phyloP scores from a whole-genome alignment of 805 yeast species.

The Candida alai region DNA sequence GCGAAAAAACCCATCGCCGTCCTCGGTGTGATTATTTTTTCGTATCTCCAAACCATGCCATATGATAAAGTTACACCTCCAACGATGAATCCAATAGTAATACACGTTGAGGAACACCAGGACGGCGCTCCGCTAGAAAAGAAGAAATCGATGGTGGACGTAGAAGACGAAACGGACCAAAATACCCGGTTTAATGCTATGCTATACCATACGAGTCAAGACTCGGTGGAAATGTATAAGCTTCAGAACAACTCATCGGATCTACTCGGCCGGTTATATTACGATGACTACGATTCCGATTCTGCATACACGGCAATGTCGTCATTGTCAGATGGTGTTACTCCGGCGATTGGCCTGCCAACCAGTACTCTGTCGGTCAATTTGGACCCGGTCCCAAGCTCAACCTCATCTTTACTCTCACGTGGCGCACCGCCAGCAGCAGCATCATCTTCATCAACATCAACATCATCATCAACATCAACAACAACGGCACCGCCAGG shows the following conservation, averaged over 20 bases:
- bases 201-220: conserved; percentile 35
- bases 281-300: conserved; percentile 40
- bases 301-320: too few species aligned
- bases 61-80: neutral
- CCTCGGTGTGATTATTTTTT: too few species aligned
- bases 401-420: neutral
- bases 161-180: conserved; percentile 26
- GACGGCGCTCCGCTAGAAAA: conserved; percentile 14
- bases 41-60: too few species aligned
- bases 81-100: conserved; percentile 6
- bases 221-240: conserved; percentile 34
- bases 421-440: conserved; percentile 3
- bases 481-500: conserved; percentile 4
- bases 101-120: conserved; percentile 5
- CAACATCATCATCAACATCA: conserved; percentile 7
- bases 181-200: conserved; percentile 38
- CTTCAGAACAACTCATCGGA: conserved; percentile 37
- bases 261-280: conserved; percentile 38
- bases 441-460: conserved; percentile 2
- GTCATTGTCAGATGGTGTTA: too few species aligned
- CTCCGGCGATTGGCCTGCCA: too few species aligned
- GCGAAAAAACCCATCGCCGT: too few species aligned
- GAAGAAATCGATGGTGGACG: conserved; percentile 4
- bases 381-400: conserved; percentile 10
- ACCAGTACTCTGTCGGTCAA: conserved; percentile 17